These are phyloP conservation scores for Epithele typhae DNA, from an alignment of 768 basidiomycete species.

Conservation along the genomic window DNA sequence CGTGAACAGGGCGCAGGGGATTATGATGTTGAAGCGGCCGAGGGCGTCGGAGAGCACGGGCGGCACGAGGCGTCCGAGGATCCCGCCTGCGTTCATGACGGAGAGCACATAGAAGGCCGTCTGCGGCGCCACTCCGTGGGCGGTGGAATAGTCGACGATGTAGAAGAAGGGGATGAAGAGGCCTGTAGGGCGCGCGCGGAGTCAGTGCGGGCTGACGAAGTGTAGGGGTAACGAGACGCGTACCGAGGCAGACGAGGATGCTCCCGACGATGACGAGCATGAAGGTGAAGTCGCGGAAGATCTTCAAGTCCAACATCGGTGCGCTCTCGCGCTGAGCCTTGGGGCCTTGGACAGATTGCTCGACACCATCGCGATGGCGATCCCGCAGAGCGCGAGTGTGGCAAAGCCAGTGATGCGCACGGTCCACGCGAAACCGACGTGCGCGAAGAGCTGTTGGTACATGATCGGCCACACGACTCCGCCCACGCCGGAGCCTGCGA, in stretches of 20 bases:
- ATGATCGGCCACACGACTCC: conserved; percentile 68
- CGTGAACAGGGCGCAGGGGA: conserved; percentile 56
- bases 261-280: conserved; percentile 50
- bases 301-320: conserved; percentile 21
- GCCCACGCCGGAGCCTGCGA: conserved; percentile 64
- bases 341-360: conserved; percentile 23
- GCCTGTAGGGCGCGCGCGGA: conserved; percentile 33
- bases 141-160: conserved; percentile 55
- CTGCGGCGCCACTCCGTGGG: conserved; percentile 31
- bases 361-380: conserved; percentile 45
- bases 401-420: conserved; percentile 54
- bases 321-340: conserved; percentile 14
- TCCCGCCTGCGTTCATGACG: conserved; percentile 64
- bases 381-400: conserved; percentile 42
- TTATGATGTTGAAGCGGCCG: conserved; percentile 65
- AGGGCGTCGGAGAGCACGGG: conserved; percentile 60
- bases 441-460: conserved; percentile 50
- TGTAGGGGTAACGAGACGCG: conserved; percentile 18
- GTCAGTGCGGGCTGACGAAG: not conserved
- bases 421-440: conserved; percentile 58
- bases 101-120: conserved; percentile 55
- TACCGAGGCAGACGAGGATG: conserved; percentile 58
- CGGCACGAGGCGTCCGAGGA: conserved; percentile 61
- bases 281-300: conserved; percentile 48
- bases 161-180: conserved; percentile 72